Base-by-base conservation (phyloP, 495 filamentous ascomycete genomes). In the Talaromyces thailandensis region DNA sequence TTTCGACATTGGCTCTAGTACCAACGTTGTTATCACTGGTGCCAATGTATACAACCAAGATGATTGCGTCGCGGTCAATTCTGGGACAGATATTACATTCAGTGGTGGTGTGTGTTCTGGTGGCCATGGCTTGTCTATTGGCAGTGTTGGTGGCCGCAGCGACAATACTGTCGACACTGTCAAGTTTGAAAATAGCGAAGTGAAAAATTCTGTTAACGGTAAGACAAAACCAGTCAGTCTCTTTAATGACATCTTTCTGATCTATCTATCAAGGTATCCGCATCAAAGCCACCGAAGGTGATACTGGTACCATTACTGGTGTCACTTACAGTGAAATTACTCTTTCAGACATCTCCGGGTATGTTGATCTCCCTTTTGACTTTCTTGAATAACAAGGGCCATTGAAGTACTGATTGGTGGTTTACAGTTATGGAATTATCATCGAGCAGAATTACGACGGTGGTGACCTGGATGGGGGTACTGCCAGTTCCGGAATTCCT, bases 391-490 rank as follows among this genome's bases (percentile, higher is more conserved):
- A n/a, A n/a, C n/a, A n/a, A 55, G n/a, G 9, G 6, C 18, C 16
- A 35, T 9, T 8, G 16, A 32, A 37, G 43, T 31, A 16, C 12
- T 56, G 8, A 35, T 64, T 8, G 4, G 68, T 73, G 29, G 76
- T 73, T 29, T 28, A 4, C 45, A 71, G 68, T 3, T 85, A 86
- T 66, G 85, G 84, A 40, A 82, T 88, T 57, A 70, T 85, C 40
- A 82, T 88, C 58, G 74, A 88, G 71, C 85, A 88, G 69, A 82
- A 86, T 68, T 88, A 87, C 60, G 71, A 81, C 67, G 81, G 82
- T 56, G 83, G 83, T 18, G 70, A 70, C 62, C 80, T 76, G 6
- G 78, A 78, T 18, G 55, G 62, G 6, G 83, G 82, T 16, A 78
- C 64, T 12, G 78, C 84, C 3, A 86, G 84, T 0, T 76, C 66